Conservation (phyloP, 2,329 filamentous ascomycete species). For the Aspergillus sojae region DNA sequence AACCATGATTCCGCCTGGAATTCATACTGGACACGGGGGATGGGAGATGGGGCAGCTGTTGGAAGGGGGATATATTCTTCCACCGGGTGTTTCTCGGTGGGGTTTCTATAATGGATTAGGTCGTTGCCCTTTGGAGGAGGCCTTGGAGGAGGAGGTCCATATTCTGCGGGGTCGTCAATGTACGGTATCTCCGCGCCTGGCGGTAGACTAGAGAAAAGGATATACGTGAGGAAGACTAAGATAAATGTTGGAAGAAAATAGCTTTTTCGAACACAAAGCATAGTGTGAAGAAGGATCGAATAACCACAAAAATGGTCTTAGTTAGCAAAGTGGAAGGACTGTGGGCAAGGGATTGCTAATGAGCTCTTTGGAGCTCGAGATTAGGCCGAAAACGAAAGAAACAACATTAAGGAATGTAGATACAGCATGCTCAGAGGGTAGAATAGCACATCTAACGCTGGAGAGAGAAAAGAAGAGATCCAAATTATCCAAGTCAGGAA, state of each 20-base stretch:
- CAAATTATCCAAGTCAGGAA: not conserved
- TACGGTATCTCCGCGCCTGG: constrained; percentile 21
- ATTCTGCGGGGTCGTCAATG: constrained; percentile 17
- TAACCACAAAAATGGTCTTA: not conserved
- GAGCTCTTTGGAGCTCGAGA: constrained; percentile 8
- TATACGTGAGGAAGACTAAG: constrained; percentile 29
- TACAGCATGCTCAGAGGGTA: constrained; percentile 7
- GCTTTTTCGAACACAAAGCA: constrained; percentile 31
- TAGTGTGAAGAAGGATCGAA: constrained; percentile 12
- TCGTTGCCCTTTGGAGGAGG: constrained; percentile 11
- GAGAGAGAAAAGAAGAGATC: not conserved
- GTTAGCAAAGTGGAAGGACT: not conserved
- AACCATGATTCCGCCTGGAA: constrained; percentile 67
- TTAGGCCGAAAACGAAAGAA: not conserved
- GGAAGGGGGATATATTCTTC: constrained; percentile 72
- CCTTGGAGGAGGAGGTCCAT: not conserved
- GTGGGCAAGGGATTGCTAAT: not conserved
- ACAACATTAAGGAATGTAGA: constrained; percentile 4
- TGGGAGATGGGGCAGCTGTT: constrained; percentile 65
- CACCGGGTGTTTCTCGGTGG: constrained; percentile 76
- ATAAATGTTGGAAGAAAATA: constrained; percentile 29
- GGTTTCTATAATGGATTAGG: constrained; percentile 68
- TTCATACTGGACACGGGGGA: constrained; percentile 75
- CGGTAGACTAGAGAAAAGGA: constrained; percentile 27
- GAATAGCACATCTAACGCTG: not conserved